Evolutionary conservation across 2,329 filamentous ascomycete species (phyloP).

Genomic region (Tolypocladium tropicale): DNA sequence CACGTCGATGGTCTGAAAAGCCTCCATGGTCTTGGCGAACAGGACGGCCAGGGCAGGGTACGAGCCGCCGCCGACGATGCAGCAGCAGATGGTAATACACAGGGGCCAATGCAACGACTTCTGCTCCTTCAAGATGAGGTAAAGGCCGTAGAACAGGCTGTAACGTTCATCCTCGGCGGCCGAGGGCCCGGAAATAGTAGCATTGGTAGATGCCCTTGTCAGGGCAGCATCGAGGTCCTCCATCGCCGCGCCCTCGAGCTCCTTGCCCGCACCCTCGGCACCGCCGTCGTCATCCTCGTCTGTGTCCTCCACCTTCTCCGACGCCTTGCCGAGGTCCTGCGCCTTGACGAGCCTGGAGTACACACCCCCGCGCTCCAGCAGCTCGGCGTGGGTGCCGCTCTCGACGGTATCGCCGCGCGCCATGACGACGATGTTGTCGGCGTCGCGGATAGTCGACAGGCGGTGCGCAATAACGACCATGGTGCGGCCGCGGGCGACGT

Average conservation of each 20-base stretch:
- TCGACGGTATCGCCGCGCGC: slow-evolving; percentile 49
- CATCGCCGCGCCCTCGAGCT: slow-evolving; percentile 4
- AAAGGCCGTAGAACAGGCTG: slow-evolving; percentile 18
- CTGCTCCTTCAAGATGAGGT: slow-evolving; percentile 20
- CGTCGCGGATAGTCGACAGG: slow-evolving; percentile 47
- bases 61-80: slow-evolving; percentile 20
- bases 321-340: slow-evolving; percentile 24
- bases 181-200: not conserved
- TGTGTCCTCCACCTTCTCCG: not conserved
- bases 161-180: slow-evolving; percentile 6
- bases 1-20: slow-evolving; percentile 22
- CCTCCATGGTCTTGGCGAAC: slow-evolving; percentile 28
- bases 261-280: slow-evolving; percentile 25
- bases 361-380: slow-evolving; percentile 36
- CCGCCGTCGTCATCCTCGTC: slow-evolving; percentile 10
- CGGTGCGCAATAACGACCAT: slow-evolving; percentile 57
- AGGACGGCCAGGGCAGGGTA: slow-evolving; percentile 30
- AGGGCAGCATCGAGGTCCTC: slow-evolving; percentile 14
- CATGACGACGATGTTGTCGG: slow-evolving; percentile 57
- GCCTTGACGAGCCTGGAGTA: slow-evolving; percentile 41
- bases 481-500: slow-evolving; percentile 44
- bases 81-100: slow-evolving; percentile 11
- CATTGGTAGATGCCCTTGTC: slow-evolving; percentile 8
- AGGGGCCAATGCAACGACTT: slow-evolving; percentile 13
- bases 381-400: slow-evolving; percentile 49